Percentiles rank a stretch among this genome's conserved stretches.
phyloP scores from a whole-genome alignment of 371 early-diverging fungal genomes.

The Zychaea mexicana region DNA sequence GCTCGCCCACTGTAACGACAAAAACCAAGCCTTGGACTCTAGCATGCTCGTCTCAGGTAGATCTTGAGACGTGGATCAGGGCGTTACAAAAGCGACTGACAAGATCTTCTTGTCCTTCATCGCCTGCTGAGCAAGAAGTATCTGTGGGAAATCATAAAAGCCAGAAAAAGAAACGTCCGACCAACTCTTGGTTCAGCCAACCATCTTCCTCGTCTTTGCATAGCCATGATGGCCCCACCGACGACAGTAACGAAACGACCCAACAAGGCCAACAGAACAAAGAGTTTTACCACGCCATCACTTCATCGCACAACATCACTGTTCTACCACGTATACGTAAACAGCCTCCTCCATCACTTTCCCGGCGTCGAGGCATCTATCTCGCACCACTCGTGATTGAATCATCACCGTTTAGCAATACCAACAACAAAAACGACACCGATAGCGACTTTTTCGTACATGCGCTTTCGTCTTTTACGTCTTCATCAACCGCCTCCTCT shows the following conservation, averaged over 20 bases:
- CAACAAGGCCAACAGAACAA: neutral
- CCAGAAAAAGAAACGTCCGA: neutral
- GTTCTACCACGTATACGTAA: conserved; percentile 6
- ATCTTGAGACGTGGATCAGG: conserved; percentile 25
- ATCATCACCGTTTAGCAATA: neutral
- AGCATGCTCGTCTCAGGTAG: conserved; percentile 26
- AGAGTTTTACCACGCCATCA: conserved; percentile 8
- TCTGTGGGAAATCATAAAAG: too few species aligned
- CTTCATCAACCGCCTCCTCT: neutral
- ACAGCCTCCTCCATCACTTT: conserved; percentile 3
- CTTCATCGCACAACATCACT: neutral
- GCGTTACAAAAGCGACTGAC: conserved; percentile 2
- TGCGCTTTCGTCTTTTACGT: neutral
- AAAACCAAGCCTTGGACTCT: conserved; percentile 28
- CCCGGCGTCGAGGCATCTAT: conserved; percentile 2
- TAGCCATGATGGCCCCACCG: neutral
- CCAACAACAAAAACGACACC: neutral
- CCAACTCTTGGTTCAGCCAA: conserved; percentile 5
- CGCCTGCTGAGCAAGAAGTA: too few species aligned
- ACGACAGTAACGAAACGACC: neutral
- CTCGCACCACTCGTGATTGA: neutral
- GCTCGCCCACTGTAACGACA: neutral
- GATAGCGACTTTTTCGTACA: neutral
- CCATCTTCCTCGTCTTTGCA: neutral
- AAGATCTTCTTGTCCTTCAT: neutral